phyloP scores from a whole-genome alignment of 2,329 filamentous ascomycete genomes.

The Fusarium aywerte region DNA sequence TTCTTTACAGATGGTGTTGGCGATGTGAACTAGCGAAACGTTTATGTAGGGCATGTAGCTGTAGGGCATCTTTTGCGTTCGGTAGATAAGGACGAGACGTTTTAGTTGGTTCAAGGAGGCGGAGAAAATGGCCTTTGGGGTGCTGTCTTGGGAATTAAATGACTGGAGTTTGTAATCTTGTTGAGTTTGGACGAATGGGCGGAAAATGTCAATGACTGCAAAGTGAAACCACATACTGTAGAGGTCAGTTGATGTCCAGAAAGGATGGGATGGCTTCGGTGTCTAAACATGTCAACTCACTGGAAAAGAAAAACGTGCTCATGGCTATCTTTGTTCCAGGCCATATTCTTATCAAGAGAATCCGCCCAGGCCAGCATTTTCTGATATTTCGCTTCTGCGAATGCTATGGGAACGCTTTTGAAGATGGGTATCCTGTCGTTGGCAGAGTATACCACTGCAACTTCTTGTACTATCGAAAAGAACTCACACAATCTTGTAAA shows the following conservation, averaged over 20 bases:
- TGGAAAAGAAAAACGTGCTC: not conserved
- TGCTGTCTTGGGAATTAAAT: not conserved
- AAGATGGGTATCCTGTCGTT: fast-evolving
- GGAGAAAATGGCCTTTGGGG: not conserved
- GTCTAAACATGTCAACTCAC: not conserved
- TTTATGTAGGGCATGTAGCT: constrained; percentile 16
- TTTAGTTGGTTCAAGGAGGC: constrained; percentile 7
- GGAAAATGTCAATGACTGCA: constrained; percentile 1
- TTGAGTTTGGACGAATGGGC: not conserved
- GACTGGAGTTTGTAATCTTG: not conserved
- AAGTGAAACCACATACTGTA: constrained; percentile 7
- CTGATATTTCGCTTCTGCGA: constrained; percentile 9
- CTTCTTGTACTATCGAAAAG: not conserved
- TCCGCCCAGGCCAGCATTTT: not conserved
- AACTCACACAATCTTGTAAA: not conserved
- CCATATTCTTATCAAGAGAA: not conserved
- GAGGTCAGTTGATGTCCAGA: not conserved
- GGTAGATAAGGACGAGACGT: not conserved
- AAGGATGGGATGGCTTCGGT: fast-evolving
- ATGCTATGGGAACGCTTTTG: not conserved
- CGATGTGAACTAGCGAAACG: constrained; percentile 8
- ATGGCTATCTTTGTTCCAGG: not conserved
- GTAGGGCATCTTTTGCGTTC: not conserved
- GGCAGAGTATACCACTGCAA: not conserved
- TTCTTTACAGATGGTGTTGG: constrained; percentile 6